Conservation (phyloP, 441 rosid species). For the Syzygium malaccense region DNA sequence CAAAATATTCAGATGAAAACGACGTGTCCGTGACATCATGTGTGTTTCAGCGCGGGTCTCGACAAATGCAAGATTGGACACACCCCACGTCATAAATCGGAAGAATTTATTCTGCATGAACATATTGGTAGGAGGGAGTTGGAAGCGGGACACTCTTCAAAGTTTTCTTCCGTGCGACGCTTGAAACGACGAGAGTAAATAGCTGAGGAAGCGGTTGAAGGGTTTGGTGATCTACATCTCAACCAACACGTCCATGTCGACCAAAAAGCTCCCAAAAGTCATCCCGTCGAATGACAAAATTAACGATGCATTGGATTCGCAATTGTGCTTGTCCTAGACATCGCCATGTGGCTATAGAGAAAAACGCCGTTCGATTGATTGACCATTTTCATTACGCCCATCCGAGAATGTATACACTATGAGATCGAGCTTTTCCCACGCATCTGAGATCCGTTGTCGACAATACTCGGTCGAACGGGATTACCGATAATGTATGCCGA, state of each 20-base stretch:
- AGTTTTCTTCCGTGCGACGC: not conserved
- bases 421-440: not conserved
- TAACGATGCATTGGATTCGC: not conserved
- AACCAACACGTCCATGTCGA: slow-evolving; percentile 18
- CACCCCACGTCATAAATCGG: not conserved
- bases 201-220: slow-evolving; percentile 23
- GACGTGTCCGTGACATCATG: not conserved
- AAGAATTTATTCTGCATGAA: slow-evolving; percentile 19
- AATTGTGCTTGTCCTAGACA: not conserved
- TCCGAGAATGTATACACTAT: not conserved
- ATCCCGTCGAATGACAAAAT: not conserved
- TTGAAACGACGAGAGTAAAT: slow-evolving; percentile 5
- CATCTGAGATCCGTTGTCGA: not conserved
- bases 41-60: not conserved
- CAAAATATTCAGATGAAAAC: not conserved
- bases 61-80: not conserved
- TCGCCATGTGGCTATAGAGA: not conserved
- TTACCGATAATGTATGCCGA: not conserved
- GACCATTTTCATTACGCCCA: not conserved
- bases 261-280: not conserved
- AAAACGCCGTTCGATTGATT: too few relatives aligned
- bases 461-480: not conserved
- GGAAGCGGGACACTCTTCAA: not conserved
- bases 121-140: slow-evolving; percentile 22
- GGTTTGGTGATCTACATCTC: slow-evolving; percentile 36